Percentiles rank a stretch among this genome's conserved stretches.
These are phyloP conservation scores for Boletus rex-veris DNA, from an alignment of 768 basidiomycete species.

Conservation along the genomic window DNA sequence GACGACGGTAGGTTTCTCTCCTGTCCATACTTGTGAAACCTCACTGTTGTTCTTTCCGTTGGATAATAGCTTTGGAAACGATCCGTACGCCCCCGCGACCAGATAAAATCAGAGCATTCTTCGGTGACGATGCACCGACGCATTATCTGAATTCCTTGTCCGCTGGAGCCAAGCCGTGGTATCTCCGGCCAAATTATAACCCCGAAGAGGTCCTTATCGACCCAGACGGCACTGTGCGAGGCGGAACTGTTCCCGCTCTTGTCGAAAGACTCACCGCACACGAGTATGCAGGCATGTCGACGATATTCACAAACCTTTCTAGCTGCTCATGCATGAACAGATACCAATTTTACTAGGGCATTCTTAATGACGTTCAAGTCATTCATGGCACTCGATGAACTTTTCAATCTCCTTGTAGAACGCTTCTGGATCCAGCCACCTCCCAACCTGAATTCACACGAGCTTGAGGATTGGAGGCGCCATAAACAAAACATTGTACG, in stretches of 20 bases:
- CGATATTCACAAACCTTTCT: neutral
- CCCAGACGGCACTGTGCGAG: conserved; percentile 59
- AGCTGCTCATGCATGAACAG: conserved; percentile 26
- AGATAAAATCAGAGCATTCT: conserved; percentile 46
- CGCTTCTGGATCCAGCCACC: conserved; percentile 60
- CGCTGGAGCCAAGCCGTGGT: conserved; percentile 52
- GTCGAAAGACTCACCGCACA: conserved; percentile 67
- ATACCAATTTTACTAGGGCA: conserved; percentile 53
- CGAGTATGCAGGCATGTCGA: conserved; percentile 50
- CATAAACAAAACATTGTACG: conserved; percentile 59
- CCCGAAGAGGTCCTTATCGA: conserved; percentile 58
- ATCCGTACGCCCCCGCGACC: conserved; percentile 20
- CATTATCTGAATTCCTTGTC: conserved; percentile 39
- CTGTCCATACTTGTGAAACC: neutral
- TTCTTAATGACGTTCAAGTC: conserved; percentile 72
- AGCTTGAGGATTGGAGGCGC: conserved; percentile 52
- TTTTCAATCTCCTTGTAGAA: conserved; percentile 52
- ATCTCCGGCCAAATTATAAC: conserved; percentile 53
- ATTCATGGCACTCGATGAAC: conserved; percentile 52
- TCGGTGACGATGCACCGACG: conserved; percentile 50
- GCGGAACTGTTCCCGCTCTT: conserved; percentile 57
- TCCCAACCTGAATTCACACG: conserved; percentile 36
- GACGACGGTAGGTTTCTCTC: conserved; percentile 13
- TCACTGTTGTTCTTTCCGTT: conserved; percentile 1
- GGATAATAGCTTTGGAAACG: conserved; percentile 11